Conservation (phyloP, 1,284 basidiomycete species). For the Neonothopanus nambi region DNA sequence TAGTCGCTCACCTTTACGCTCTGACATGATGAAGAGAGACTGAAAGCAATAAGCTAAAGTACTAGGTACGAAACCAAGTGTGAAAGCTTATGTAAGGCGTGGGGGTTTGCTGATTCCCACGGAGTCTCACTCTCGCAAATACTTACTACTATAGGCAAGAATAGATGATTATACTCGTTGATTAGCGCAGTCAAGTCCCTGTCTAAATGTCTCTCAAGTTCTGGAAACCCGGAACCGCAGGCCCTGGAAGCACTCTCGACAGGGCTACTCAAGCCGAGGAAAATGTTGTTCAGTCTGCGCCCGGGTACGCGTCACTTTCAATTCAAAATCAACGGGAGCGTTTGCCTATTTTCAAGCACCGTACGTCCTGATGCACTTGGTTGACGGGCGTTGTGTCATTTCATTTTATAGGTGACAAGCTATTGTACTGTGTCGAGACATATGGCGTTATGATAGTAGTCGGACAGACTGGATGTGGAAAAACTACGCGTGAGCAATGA, state of each 20-base stretch:
- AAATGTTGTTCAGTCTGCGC: constrained; percentile 64
- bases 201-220: constrained; percentile 54
- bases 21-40: constrained; percentile 80
- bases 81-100: background rate
- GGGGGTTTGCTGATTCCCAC: too few relatives aligned
- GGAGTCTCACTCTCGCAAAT: too few relatives aligned
- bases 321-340: constrained; percentile 77
- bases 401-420: constrained; percentile 56
- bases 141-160: too few relatives aligned
- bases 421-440: constrained; percentile 84
- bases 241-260: constrained; percentile 87
- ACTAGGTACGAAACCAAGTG: too few relatives aligned
- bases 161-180: too few relatives aligned
- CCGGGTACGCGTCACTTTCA: constrained; percentile 54
- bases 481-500: constrained; percentile 83
- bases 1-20: constrained; percentile 72
- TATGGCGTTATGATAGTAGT: constrained; percentile 87
- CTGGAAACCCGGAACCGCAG: constrained; percentile 83
- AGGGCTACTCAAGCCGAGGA: constrained; percentile 77
- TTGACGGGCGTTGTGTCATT: background rate
- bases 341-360: constrained; percentile 88
- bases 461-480: constrained; percentile 96
- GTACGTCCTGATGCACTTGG: constrained; percentile 40
- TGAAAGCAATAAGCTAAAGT: too few relatives aligned
- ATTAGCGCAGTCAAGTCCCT: too few relatives aligned